phyloP scores from a whole-genome alignment of 129 eudicot species.

The Centella asiatica region DNA sequence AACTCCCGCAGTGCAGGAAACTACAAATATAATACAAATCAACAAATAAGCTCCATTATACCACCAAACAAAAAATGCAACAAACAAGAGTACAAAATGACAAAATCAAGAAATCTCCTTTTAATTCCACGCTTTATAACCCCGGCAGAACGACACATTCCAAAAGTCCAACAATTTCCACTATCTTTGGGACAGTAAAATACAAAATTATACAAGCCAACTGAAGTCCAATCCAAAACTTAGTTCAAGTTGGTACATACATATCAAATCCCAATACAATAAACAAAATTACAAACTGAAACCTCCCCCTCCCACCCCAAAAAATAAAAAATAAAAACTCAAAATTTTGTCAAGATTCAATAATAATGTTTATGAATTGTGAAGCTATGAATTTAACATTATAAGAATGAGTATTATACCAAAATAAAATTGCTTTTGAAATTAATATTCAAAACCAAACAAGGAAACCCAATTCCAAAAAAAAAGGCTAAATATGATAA shows the following conservation, averaged over 20 bases:
- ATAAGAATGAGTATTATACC: too few relatives aligned
- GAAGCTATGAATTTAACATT: too few relatives aligned
- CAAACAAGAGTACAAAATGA: too few relatives aligned
- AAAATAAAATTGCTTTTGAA: too few relatives aligned
- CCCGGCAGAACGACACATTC: neutral
- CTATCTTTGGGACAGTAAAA: neutral
- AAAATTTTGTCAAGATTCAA: neutral
- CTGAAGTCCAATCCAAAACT: neutral
- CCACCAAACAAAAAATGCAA: neutral
- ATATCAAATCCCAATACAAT: neutral
- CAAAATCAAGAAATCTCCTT: too few relatives aligned
- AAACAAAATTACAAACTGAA: neutral
- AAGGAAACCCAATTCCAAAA: neutral
- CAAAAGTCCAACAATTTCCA: neutral
- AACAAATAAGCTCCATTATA: neutral
- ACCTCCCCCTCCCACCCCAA: neutral
- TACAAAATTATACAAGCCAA: neutral
- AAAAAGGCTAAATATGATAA: neutral
- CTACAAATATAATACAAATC: slow-evolving; percentile 27
- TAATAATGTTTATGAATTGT: too few relatives aligned
- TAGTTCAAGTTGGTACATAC: neutral
- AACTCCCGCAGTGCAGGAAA: slow-evolving; percentile 93
- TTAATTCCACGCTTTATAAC: too few relatives aligned
- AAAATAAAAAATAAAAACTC: neutral
- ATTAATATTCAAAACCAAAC: too few relatives aligned